A percentile compares a stretch with the other conserved stretches of the same genome.
Evolutionary conservation across 179 eudicot species (phyloP).

Genomic region (Actinidia arguta): DNA sequence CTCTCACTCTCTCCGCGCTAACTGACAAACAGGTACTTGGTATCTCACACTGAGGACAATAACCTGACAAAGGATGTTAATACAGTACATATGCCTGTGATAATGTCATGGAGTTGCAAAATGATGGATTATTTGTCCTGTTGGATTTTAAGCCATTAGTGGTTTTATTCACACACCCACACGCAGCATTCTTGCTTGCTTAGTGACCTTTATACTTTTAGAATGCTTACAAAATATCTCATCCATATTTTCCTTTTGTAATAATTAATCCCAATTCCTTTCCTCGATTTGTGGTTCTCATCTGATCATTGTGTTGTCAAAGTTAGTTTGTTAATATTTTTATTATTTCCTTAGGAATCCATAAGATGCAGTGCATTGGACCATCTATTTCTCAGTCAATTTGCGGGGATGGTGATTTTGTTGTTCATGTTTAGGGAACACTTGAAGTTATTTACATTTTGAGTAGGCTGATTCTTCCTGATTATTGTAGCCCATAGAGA

Average conservation of each 20-base stretch:
- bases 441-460: not conserved
- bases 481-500: not conserved
- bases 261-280: not conserved
- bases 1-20: not conserved
- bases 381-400: not conserved
- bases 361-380: not conserved
- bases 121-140: not conserved
- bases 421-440: not conserved
- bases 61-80: not conserved
- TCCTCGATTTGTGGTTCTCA: not conserved
- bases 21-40: not conserved
- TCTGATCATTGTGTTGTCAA: not conserved
- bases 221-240: not conserved
- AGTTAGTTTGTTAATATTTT: not conserved
- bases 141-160: not conserved
- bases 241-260: not conserved
- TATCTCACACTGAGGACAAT: not conserved
- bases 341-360: not conserved
- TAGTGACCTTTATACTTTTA: not conserved
- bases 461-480: not conserved
- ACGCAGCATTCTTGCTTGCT: not conserved
- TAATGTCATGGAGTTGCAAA: not conserved
- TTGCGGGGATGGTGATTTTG: not conserved
- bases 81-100: not conserved
- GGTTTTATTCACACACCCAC: not conserved